phyloP scores from a whole-genome alignment of 2,329 filamentous ascomycete species.

The Aspergillus ustus region DNA sequence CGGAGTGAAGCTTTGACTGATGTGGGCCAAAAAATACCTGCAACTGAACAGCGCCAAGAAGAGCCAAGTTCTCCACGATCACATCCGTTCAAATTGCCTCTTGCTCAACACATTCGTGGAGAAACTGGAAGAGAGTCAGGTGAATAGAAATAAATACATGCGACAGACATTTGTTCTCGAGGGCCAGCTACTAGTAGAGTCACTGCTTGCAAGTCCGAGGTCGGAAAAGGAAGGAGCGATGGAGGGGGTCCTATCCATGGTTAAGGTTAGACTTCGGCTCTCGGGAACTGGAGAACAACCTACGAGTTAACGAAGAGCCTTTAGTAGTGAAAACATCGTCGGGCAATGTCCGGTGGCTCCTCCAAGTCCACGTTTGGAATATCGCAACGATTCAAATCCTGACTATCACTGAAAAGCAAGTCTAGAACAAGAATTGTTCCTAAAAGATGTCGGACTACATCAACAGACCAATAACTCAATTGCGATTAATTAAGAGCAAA shows the following conservation, averaged over 20 bases:
- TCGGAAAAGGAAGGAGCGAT: neutral
- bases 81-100: neutral
- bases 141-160: neutral
- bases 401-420: neutral
- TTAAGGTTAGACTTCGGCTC: neutral
- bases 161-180: neutral
- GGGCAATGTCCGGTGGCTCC: neutral
- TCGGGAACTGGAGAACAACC: neutral
- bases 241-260: neutral
- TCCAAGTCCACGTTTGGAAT: neutral
- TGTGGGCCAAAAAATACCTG: conserved; percentile 2
- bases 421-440: neutral
- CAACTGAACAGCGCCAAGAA: conserved; percentile 9
- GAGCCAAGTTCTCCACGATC: conserved; percentile 13
- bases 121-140: neutral
- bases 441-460: neutral
- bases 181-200: too few relatives aligned
- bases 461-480: neutral
- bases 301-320: neutral
- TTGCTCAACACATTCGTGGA: neutral
- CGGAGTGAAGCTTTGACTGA: conserved; percentile 2
- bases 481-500: neutral
- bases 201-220: neutral
- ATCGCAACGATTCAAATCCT: neutral
- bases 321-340: neutral